phyloP scores from a whole-genome alignment of 1,139 yeast genomes.

The Schizosaccharomyces versatilis region DNA sequence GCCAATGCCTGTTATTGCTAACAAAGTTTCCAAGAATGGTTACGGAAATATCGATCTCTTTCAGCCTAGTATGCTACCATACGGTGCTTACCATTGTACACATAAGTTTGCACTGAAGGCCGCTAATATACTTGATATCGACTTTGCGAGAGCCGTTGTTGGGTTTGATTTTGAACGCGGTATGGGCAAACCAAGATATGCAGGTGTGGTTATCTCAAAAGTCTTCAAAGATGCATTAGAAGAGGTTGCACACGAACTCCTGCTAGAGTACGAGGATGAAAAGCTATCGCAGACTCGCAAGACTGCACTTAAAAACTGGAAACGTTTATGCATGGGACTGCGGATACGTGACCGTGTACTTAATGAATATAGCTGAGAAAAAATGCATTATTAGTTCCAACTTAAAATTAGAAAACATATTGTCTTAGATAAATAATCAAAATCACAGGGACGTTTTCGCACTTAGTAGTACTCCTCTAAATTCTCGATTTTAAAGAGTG shows the following conservation, averaged over 20 bases:
- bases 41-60: conserved; percentile 71
- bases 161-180: conserved; percentile 47
- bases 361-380: not conserved
- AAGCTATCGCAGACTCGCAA: not conserved
- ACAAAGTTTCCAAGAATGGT: conserved; percentile 48
- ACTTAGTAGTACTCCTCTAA: too few species aligned
- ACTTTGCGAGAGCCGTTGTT: conserved; percentile 60
- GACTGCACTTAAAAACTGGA: not conserved
- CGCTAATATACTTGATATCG: conserved; percentile 39
- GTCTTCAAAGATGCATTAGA: conserved; percentile 44
- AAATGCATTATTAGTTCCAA: too few species aligned
- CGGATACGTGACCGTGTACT: not conserved
- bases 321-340: not conserved
- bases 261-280: not conserved
- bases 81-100: conserved; percentile 45
- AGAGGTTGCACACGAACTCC: not conserved
- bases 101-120: not conserved
- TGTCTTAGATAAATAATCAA: too few species aligned
- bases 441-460: too few species aligned
- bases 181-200: conserved; percentile 38
- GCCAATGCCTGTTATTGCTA: conserved; percentile 46
- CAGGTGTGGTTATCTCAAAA: conserved; percentile 54
- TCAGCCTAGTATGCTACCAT: conserved; percentile 59
- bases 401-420: too few species aligned
- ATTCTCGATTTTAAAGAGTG: too few species aligned